These are phyloP conservation scores for Xylaria flabelliformis DNA, from an alignment of 495 filamentous ascomycete species.

Conservation along the genomic window DNA sequence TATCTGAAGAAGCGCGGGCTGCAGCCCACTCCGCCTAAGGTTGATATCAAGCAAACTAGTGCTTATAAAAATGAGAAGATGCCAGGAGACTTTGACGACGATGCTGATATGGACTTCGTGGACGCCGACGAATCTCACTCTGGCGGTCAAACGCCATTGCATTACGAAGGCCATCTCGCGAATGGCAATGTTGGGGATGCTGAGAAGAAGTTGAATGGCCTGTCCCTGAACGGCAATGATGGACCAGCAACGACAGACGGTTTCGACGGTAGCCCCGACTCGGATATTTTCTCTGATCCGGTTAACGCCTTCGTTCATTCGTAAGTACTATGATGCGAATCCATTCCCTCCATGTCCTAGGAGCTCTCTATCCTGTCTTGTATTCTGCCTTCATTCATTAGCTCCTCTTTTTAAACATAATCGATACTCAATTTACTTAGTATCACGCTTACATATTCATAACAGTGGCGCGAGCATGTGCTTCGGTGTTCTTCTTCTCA, in stretches of 20 bases:
- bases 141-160: slow-evolving; percentile 38
- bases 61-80: slow-evolving; percentile 28
- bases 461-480: slow-evolving; percentile 81
- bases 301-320: slow-evolving; percentile 83
- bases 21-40: slow-evolving; percentile 13
- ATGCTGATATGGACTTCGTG: slow-evolving; percentile 37
- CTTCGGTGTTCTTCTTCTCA: slow-evolving; percentile 81
- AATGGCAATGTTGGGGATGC: slow-evolving; percentile 19
- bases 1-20: slow-evolving; percentile 46
- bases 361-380: neutral
- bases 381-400: neutral
- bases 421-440: neutral
- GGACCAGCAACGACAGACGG: neutral
- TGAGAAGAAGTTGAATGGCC: slow-evolving; percentile 30
- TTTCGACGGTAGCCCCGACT: slow-evolving; percentile 38
- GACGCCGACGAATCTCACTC: slow-evolving; percentile 42
- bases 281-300: slow-evolving; percentile 65
- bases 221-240: slow-evolving; percentile 31
- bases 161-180: slow-evolving; percentile 32
- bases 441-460: slow-evolving; percentile 1
- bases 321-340: slow-evolving; percentile 14
- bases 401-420: neutral
- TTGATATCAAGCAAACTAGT: slow-evolving; percentile 14
- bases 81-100: slow-evolving; percentile 28
- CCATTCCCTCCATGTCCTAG: neutral